Evolutionary conservation across 495 filamentous ascomycete genomes (phyloP).

Genomic region (Trichoderma gamsii): DNA sequence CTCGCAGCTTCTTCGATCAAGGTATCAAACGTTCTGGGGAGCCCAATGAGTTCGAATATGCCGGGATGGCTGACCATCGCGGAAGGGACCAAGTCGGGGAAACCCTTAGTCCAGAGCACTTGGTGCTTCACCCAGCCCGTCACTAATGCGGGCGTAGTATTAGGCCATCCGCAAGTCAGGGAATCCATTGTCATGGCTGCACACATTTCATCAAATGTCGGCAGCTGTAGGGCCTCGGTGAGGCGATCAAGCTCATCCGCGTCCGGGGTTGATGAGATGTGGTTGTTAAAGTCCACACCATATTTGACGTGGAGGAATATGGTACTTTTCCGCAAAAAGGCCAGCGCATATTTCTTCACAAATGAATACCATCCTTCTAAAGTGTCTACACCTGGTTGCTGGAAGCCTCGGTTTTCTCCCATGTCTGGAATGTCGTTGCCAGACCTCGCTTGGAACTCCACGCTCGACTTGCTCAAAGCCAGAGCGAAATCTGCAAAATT

Average conservation of each 20-base stretch:
- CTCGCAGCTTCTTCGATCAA: slow-evolving; percentile 86
- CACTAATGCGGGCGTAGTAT: slow-evolving; percentile 38
- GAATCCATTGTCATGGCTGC: slow-evolving; percentile 39
- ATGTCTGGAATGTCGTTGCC: slow-evolving; percentile 2
- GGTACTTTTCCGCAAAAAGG: slow-evolving; percentile 79
- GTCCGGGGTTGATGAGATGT: slow-evolving; percentile 57
- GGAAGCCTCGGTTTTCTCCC: slow-evolving; percentile 35
- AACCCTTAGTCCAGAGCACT: slow-evolving; percentile 25
- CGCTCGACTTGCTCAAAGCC: slow-evolving; percentile 27
- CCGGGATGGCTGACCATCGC: slow-evolving; percentile 68
- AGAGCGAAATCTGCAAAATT: slow-evolving; percentile 42
- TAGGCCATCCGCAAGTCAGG: slow-evolving; percentile 35
- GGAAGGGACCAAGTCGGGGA: not conserved
- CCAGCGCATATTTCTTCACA: slow-evolving; percentile 74
- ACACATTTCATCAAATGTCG: slow-evolving; percentile 74
- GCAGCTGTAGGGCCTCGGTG: slow-evolving; percentile 64
- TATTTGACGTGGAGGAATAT: slow-evolving; percentile 83
- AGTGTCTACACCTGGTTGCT: slow-evolving; percentile 37
- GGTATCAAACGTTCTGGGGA: slow-evolving; percentile 88
- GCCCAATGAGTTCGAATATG: slow-evolving; percentile 87
- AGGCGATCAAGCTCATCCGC: slow-evolving; percentile 78
- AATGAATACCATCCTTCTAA: slow-evolving; percentile 39
- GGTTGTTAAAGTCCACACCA: slow-evolving; percentile 79
- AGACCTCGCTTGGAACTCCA: slow-evolving; percentile 23
- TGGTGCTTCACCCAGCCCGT: slow-evolving; percentile 75